These are phyloP conservation scores for Areca catechu DNA, from an alignment of 176 grass and related monocot genomes.

Conservation along the genomic window DNA sequence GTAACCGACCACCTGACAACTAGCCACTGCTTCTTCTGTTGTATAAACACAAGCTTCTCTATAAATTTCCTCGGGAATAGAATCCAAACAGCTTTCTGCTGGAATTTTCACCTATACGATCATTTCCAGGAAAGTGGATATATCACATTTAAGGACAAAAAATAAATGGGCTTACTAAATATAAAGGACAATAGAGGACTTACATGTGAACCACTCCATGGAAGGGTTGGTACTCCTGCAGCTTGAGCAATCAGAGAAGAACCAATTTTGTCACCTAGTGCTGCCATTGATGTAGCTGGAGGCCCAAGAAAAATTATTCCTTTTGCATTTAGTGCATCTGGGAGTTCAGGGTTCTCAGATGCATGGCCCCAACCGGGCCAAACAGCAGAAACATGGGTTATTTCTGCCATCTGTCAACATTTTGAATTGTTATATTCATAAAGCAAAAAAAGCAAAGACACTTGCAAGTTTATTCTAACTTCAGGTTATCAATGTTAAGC, in stretches of 20 bases:
- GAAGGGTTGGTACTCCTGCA: constrained; percentile 93
- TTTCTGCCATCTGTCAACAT: constrained; percentile 70
- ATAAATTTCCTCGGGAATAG: constrained; percentile 89
- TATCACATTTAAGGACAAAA: too few relatives aligned
- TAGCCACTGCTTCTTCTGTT: constrained; percentile 90
- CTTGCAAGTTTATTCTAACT: too few relatives aligned
- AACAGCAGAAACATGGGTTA: constrained; percentile 86
- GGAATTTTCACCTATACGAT: constrained; percentile 59
- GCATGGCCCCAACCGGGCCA: constrained; percentile 99
- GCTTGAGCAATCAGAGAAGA: constrained; percentile 98
- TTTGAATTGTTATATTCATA: constrained; percentile 22
- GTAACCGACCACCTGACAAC: constrained; percentile 90
- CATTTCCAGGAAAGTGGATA: too few relatives aligned
- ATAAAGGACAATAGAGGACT: constrained; percentile 7
- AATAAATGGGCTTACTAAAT: too few relatives aligned
- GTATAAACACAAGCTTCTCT: constrained; percentile 83
- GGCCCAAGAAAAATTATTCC: constrained; percentile 95
- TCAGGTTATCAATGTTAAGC: too few relatives aligned
- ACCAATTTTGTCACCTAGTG: constrained; percentile 96
- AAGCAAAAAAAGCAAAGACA: neutral
- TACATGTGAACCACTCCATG: constrained; percentile 99
- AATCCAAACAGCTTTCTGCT: constrained; percentile 52
- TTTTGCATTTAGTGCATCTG: constrained; percentile 64
- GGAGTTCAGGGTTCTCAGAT: constrained; percentile 96
- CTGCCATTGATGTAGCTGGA: constrained; percentile 71